Conservation (phyloP, 768 basidiomycete species). For the Phanerochaete sordida region DNA sequence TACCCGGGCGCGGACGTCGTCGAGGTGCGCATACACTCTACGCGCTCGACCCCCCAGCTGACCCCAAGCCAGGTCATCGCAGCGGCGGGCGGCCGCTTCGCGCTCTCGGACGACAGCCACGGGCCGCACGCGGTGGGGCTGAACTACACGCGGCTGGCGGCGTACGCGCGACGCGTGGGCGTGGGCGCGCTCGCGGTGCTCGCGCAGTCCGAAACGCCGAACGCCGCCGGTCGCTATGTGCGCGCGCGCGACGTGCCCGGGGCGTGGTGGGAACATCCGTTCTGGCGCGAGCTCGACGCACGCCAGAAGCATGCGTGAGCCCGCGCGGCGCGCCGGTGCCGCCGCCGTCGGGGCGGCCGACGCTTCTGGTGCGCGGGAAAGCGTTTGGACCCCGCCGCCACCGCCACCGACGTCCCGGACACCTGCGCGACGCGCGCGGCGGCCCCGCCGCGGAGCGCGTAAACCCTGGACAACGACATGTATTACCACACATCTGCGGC, state of each 20-base stretch:
- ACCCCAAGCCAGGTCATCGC: slow-evolving; percentile 56
- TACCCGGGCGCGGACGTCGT: slow-evolving; percentile 84
- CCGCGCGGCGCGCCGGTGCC: too few species aligned
- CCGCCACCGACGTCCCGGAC: too few species aligned
- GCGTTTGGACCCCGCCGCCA: too few species aligned
- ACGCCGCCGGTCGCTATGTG: slow-evolving; percentile 43
- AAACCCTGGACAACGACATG: too few species aligned
- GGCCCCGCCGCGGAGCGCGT: too few species aligned
- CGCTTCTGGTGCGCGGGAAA: too few species aligned
- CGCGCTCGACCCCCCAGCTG: background rate
- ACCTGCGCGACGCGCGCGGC: too few species aligned
- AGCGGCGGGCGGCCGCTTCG: slow-evolving; percentile 66
- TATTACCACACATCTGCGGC: too few species aligned
- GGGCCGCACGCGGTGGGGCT: slow-evolving; percentile 84
- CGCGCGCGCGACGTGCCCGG: slow-evolving; percentile 43
- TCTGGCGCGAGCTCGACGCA: slow-evolving; percentile 41
- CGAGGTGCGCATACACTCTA: slow-evolving; percentile 45
- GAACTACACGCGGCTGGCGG: slow-evolving; percentile 66
- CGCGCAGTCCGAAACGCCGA: slow-evolving; percentile 34
- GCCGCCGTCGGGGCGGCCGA: too few species aligned
- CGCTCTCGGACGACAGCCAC: slow-evolving; percentile 95
- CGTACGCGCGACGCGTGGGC: slow-evolving; percentile 61
- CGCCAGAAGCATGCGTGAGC: background rate
- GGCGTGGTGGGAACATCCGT: slow-evolving; percentile 55
- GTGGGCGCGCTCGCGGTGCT: slow-evolving; percentile 69